Evolutionary conservation across 495 filamentous ascomycete genomes (phyloP).

Genomic region (Aspergillus baeticus): DNA sequence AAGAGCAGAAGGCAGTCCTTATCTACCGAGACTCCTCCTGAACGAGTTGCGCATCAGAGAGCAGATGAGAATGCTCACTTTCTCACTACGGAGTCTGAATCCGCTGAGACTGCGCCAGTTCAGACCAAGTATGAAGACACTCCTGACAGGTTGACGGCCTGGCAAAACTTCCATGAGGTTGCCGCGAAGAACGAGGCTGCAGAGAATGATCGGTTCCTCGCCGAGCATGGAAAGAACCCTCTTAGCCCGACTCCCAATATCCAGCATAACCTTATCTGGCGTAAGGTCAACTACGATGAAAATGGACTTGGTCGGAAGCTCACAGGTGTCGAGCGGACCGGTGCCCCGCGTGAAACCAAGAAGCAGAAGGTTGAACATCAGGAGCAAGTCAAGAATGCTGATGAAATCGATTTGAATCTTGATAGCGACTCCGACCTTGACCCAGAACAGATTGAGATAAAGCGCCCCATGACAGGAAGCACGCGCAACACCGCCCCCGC

Average conservation of each 20-base stretch:
- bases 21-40: neutral
- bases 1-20: neutral
- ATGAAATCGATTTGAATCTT: constrained; percentile 55
- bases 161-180: constrained; percentile 34
- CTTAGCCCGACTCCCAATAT: neutral
- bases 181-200: constrained; percentile 28
- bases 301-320: constrained; percentile 23
- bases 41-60: neutral
- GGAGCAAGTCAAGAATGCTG: constrained; percentile 36
- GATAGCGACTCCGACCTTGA: constrained; percentile 44
- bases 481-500: neutral
- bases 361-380: constrained; percentile 25
- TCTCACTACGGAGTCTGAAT: neutral
- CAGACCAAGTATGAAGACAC: neutral
- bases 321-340: constrained; percentile 12
- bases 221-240: constrained; percentile 13
- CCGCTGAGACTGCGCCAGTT: neutral
- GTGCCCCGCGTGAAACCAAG: constrained; percentile 15
- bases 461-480: neutral
- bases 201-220: constrained; percentile 23
- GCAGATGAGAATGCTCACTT: neutral
- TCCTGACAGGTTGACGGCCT: constrained; percentile 23
- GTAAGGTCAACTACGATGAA: constrained; percentile 20
- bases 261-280: constrained; percentile 28
- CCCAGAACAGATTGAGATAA: neutral